Base-by-base conservation (phyloP, 208 protist genomes). In the Crithidia fasciculata region DNA sequence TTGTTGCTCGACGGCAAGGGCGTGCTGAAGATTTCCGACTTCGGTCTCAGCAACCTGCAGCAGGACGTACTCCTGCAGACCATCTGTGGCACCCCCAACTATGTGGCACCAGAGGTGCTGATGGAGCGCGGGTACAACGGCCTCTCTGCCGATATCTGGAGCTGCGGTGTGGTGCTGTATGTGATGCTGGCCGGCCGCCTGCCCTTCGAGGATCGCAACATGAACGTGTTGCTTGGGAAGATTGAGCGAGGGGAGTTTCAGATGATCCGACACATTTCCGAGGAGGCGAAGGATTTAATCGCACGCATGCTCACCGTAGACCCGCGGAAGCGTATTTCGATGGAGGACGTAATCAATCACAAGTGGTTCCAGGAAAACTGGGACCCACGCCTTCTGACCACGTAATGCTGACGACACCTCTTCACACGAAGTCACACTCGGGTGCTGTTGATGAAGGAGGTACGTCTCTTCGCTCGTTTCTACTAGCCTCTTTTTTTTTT, bases 91-190 rank as follows among this genome's bases (percentile, higher is more conserved):
- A 97, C 93, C 6, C 95, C 95, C 50, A 94, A 96, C 81, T 97
- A 96, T 79, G 89, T 97, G 10, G 91, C 98, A 8, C 95, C 97
- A 8, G 96, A 99, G 81, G 94, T 99, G 58, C 77, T 99, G 10
- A 89, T 88, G 80, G 89, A 95, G 52, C 82, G 86, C 18, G 93
- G 92, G 37, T 98, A 99, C 86, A 96, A 98, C 60, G 98, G 96
- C 12, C 73, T 93, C 12, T 89, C 91, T 15, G 96, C 98, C 2
- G 98, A 99, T 81, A 97, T 98, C 83, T 99, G 98, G 98, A 92
- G 87, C 61, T 97, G 96, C 58, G 98, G 98, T 49, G 96, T 98
- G 6, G 76, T 99, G 16, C 74, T 98, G n/a, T 99, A 97, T 83
- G 97, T 98, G 56, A 98, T 99, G 94, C 64, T 99, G 13, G 83